Conservation (phyloP, 2,329 filamentous ascomycete genomes). For the Neofusicoccum parvum region DNA sequence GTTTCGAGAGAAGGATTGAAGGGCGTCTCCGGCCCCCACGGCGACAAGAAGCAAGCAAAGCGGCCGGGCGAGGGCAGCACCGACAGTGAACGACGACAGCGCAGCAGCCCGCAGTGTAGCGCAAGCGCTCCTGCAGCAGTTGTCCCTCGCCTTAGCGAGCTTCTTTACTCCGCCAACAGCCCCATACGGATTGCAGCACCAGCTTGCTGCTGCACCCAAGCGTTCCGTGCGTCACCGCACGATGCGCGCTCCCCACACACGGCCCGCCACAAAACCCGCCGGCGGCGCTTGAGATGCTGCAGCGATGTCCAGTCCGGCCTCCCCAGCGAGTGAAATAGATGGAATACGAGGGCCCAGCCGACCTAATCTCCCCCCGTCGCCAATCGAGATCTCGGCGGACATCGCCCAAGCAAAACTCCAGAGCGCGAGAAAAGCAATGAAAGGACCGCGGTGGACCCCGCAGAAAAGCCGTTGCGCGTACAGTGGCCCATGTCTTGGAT, state of each 20-base stretch:
- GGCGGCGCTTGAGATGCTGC: conserved; percentile 2
- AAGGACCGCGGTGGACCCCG: too few species aligned
- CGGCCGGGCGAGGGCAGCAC: background rate
- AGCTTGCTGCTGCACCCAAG: background rate
- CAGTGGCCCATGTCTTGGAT: too few species aligned
- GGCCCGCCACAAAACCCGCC: too few species aligned
- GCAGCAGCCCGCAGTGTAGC: too few species aligned
- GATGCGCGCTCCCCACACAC: background rate
- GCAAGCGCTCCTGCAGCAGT: background rate
- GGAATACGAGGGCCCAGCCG: background rate
- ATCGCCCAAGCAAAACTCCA: too few species aligned
- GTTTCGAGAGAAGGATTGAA: background rate
- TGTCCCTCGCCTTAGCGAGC: background rate
- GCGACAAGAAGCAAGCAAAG: background rate
- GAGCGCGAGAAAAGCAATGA: too few species aligned
- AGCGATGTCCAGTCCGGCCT: background rate
- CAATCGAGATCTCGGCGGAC: too few species aligned
- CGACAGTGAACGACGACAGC: too few species aligned
- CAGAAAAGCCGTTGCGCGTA: too few species aligned
- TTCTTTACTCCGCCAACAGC: background rate
- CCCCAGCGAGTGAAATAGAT: background rate
- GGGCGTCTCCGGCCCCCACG: background rate
- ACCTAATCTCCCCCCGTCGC: background rate
- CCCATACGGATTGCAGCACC: background rate
- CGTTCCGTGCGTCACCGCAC: background rate